Conservation (phyloP, 164 flowering plant genomes). For the Malania oleifera region DNA sequence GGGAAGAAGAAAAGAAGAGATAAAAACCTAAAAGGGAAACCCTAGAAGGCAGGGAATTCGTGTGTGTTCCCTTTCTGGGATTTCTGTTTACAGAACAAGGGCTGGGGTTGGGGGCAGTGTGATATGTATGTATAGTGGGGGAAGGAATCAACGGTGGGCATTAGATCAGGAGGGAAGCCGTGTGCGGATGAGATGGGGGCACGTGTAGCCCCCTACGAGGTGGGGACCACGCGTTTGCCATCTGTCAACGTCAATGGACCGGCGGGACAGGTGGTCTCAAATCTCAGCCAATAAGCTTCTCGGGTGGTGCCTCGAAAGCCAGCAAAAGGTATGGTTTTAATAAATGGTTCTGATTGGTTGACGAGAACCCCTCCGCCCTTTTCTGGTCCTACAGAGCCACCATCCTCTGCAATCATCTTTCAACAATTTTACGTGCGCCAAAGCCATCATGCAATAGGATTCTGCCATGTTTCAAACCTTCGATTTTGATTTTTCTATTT, state of each 20-base stretch:
- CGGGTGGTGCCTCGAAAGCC: constrained; percentile 8
- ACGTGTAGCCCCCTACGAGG: constrained; percentile 12
- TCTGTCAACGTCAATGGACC: constrained; percentile 12
- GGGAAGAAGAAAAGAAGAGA: neutral
- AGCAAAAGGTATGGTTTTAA: neutral
- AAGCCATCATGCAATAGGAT: no score
- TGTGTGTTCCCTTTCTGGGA: no score
- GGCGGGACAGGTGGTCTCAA: constrained; percentile 10
- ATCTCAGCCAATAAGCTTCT: constrained; percentile 4
- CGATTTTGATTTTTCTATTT: no score
- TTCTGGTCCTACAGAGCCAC: constrained; percentile 1
- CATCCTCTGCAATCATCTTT: no score
- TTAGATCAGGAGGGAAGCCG: neutral
- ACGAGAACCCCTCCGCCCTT: neutral
- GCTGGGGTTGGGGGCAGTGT: no score
- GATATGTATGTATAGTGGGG: neutral
- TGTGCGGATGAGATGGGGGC: neutral
- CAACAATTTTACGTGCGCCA: no score
- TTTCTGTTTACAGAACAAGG: no score
- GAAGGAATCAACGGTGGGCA: neutral
- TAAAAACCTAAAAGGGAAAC: constrained; percentile 4
- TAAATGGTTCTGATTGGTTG: constrained; percentile 2
- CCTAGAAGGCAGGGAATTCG: neutral
- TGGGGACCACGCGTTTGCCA: neutral
- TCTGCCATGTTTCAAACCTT: no score